Evolutionary conservation across 2,329 filamentous ascomycete species (phyloP), one percentile per base, ranked within the genome.

Genomic region (Pseudocercospora fijiensis): DNA sequence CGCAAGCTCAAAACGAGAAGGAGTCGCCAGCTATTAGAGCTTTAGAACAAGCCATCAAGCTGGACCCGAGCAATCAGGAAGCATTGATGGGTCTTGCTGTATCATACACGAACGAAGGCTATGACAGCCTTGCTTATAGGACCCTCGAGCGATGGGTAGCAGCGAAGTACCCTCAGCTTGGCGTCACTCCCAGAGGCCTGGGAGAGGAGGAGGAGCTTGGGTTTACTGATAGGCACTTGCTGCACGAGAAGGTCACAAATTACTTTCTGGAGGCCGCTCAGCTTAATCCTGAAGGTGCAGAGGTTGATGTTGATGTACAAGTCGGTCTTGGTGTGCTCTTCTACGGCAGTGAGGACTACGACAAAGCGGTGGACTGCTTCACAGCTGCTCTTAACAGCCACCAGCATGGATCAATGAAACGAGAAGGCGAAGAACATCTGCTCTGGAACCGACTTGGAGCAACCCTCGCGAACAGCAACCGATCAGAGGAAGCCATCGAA

Each of bases 331-430:
- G 96, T 37, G 95, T 99, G 4, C 85, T 99, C 16, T 98, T 99
- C 81, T 99, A 99, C 79, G 95, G 94, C 58, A 92, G 91, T 28
- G 95, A 99, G 78, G 94, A 98, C 75, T 98, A 97, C 81, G 91
- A 95, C 76, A 99, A 99, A 81, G 95, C 95, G 0, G 94, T 99
- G 41, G 95, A 99, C 81, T 99, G 96, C 82, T 99, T 99, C 85
- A 90, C 90, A 61, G 89, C 94, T 0, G 94, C 96, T 0, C 86
- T 99, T 24, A 90, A 91, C 64, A 91, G 88, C 24, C 92, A 91
- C 0, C 92, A 96, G 78, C 85, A 88, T 37, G 95, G 95, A 63
- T 86, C 87, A 8, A 90, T 88, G 64, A 98, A 97, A 79, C 88
- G 91, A 67, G 87, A 88, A 72, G 88, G 90, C 73, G 92, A 97